Percentiles rank a stretch among this genome's conserved stretches.
phyloP scores from a whole-genome alignment of 352 stramenopile species.

The Phytophthora brassicae region DNA sequence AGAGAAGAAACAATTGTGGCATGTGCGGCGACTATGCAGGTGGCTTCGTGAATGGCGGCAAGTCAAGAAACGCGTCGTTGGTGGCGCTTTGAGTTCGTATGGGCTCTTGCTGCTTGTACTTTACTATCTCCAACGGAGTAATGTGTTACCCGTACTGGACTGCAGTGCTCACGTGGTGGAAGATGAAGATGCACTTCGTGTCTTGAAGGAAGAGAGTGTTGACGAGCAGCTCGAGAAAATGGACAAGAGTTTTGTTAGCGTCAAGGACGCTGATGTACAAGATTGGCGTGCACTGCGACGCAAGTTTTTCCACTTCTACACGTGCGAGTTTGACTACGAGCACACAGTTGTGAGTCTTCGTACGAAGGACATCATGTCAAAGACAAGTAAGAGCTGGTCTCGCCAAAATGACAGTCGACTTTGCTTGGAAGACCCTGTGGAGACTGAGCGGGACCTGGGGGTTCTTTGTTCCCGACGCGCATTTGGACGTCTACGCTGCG shows the following conservation, averaged over 20 bases:
- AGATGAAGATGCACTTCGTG: slow-evolving; percentile 16
- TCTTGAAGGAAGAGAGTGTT: slow-evolving; percentile 27
- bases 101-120: slow-evolving; percentile 67
- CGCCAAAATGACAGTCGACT: slow-evolving; percentile 38
- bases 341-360: slow-evolving; percentile 66
- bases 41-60: slow-evolving; percentile 67
- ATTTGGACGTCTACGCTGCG: slow-evolving; percentile 49
- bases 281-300: slow-evolving; percentile 43
- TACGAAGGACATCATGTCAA: slow-evolving; percentile 26
- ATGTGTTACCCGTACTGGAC: slow-evolving; percentile 50
- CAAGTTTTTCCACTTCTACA: slow-evolving; percentile 79
- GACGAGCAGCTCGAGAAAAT: slow-evolving; percentile 16
- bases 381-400: slow-evolving; percentile 53
- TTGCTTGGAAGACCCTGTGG: slow-evolving; percentile 80
- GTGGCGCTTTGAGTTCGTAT: slow-evolving; percentile 63
- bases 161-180: slow-evolving; percentile 32
- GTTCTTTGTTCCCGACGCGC: slow-evolving; percentile 60
- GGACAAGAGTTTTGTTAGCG: slow-evolving; percentile 23
- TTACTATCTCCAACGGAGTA: slow-evolving; percentile 61
- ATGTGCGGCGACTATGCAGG: slow-evolving; percentile 34
- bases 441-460: slow-evolving; percentile 70
- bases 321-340: slow-evolving; percentile 71
- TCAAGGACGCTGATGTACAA: background rate
- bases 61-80: slow-evolving; percentile 33
- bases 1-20: slow-evolving; percentile 9